Base-by-base conservation (phyloP, 2,329 filamentous ascomycete genomes). In the Monilinia fructicola region DNA sequence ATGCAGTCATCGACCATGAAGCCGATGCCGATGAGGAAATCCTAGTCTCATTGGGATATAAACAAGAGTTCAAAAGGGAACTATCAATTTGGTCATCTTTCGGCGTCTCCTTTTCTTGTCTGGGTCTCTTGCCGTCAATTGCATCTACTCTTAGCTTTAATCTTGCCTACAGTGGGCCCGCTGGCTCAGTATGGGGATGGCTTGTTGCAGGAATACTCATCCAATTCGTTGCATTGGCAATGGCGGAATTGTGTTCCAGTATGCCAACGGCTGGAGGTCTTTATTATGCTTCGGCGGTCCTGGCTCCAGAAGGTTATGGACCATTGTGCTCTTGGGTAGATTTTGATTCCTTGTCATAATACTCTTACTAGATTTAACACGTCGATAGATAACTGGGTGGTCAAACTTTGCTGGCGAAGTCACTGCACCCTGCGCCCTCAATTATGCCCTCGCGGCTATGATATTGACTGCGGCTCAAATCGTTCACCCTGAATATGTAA, bases 241-340 rank as follows among this genome's bases (percentile, higher is more conserved):
- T 84, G 81, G 87, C 86, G 4, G 87, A 89, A 75, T 78, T 89
- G 12, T 89, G 86, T 72, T 86, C 83, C 2, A 83, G 83, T 9
- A 88, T 88, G 85, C 86, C 86, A 3, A 88, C 85, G 12, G 81
- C 82, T 66, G 86, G 86, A 65, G 87, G 87, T 18, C 78, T 89
- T 21, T 89, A 89, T 74, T 89, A 89, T 74, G 86, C 86, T 26
- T 78, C 85, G 68, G 76, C 75, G 14, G 76, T 77, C 10, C 69
- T 78, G 9, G 77, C 77, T 26, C 77, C 77, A 21, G 72, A 75
- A 35, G 77, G 68, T 18, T 70, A 66, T 66, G 69, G 69, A 16
- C 67, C 68, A 18, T 42, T 71, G 11, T 65, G 50, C 18, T 64
- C 68, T 18, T 71, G 69, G 69, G 68, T 70, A 52, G 50, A 12